Evolutionary conservation across 2,329 filamentous ascomycete genomes (phyloP), one percentile per base, ranked within the genome.

Genomic region (Pseudocercospora ulei): DNA sequence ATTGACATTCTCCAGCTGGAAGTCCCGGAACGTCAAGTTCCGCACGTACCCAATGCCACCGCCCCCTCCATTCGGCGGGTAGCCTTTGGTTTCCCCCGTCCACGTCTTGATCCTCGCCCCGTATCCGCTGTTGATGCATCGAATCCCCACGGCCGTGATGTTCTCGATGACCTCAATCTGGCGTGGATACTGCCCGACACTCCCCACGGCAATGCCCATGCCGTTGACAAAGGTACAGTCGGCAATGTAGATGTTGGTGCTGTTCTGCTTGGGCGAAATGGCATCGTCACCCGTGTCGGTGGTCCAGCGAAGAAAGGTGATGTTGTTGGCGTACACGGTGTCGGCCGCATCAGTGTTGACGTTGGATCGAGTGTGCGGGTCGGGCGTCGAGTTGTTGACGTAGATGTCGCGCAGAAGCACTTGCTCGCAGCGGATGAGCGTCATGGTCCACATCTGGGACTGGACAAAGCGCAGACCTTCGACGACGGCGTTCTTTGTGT

Each of bases 381-480:
- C 36, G 8, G 35, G 35, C 3, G 34, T 22, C 8, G 65, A 68
- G 52, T 66, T 75, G 56, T 74, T 74, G 40, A 73, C 64, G 44
- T 67, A 64, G 14, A 75, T 71, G 40, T 69, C 63, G 33, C 70
- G 61, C 3, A 75, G 58, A 0, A 69, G 56, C 2, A 70, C 55
- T 33, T 69, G 56, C 9, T 65, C 48, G 1, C 68, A 69, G 49
- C 69, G 59, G 6, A 69, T 70, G 14, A 74, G 64, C 1, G 69
- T 67, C 64, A 75, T 69, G 7, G 55, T 56, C 48, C 73, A 76
- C 73, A 76, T 76, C 56, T 76, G 72, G 41, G 68, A 72, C 44
- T 72, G 66, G 4, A 76, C 59, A 46, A 73, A 74, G 2, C 62
- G 61, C 8, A 75, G 46, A 3, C 68, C 64, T 25, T 60, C 56